Percentiles rank a stretch among this genome's conserved stretches.
phyloP scores from a whole-genome alignment of 1,284 basidiomycete genomes.

The Pseudozyma thailandica region DNA sequence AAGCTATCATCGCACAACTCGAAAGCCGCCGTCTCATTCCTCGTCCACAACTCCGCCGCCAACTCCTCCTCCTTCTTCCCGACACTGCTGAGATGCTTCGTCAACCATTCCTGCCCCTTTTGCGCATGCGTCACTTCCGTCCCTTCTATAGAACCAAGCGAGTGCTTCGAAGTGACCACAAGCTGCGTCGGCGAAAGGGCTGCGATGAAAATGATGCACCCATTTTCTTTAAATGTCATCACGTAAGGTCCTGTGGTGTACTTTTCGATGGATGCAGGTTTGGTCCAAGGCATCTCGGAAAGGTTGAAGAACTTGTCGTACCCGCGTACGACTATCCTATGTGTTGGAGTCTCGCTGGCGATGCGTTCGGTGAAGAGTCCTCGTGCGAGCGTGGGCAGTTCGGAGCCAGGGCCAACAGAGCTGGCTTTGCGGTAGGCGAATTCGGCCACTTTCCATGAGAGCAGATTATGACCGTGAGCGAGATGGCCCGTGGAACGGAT shows the following conservation, averaged over 20 bases:
- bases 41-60: slow-evolving; percentile 80
- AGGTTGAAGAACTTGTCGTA: slow-evolving; percentile 99
- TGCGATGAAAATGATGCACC: slow-evolving; percentile 96
- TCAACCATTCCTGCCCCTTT: slow-evolving; percentile 84
- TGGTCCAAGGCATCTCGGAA: slow-evolving; percentile 92
- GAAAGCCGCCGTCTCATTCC: slow-evolving; percentile 84
- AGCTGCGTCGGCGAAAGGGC: slow-evolving; percentile 81
- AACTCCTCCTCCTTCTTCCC: slow-evolving; percentile 80
- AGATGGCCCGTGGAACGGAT: slow-evolving; percentile 45
- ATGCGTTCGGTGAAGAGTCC: slow-evolving; percentile 63
- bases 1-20: slow-evolving; percentile 95
- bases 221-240: slow-evolving; percentile 93
- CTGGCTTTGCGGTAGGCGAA: slow-evolving; percentile 65
- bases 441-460: slow-evolving; percentile 64
- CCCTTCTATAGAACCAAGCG: slow-evolving; percentile 49
- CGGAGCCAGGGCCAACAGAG: slow-evolving; percentile 41
- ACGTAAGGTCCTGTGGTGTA: slow-evolving; percentile 85
- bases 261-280: slow-evolving; percentile 65
- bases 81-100: slow-evolving; percentile 75
- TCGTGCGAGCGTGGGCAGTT: slow-evolving; percentile 64
- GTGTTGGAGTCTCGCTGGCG: slow-evolving; percentile 51
- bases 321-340: slow-evolving; percentile 86
- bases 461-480: slow-evolving; percentile 38
- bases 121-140: slow-evolving; percentile 75
- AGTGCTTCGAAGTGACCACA: slow-evolving; percentile 89